Evolutionary conservation across 139 green algal species (phyloP).

Genomic region (Chlorella sp.): DNA sequence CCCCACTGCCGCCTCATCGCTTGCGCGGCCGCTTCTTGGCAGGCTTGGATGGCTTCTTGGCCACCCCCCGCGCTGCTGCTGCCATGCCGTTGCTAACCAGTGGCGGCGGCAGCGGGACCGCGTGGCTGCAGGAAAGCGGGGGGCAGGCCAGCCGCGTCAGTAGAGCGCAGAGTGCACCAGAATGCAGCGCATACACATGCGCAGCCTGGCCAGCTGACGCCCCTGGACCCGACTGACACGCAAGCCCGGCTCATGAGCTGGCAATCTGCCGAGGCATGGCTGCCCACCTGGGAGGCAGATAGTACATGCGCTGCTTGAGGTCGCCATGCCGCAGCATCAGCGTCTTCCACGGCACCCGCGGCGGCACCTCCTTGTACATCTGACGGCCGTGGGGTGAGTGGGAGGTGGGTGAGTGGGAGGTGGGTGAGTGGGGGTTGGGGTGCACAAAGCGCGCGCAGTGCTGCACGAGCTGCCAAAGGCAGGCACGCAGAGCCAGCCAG

Average conservation of each 20-base stretch:
- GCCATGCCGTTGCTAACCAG: constrained; percentile 1
- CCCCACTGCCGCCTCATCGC: constrained; percentile 17
- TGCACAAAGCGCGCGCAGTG: too few relatives aligned
- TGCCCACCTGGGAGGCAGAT: constrained; percentile 42
- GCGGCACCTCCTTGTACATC: constrained; percentile 86
- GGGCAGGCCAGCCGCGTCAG: not conserved
- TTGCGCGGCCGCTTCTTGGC: constrained; percentile 41
- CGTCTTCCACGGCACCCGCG: constrained; percentile 50
- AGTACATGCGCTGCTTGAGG: constrained; percentile 76
- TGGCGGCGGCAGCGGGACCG: not conserved
- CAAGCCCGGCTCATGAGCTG: too few relatives aligned
- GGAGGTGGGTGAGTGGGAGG: not conserved
- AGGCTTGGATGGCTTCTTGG: constrained; percentile 33
- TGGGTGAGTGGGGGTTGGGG: not conserved
- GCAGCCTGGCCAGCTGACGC: too few relatives aligned
- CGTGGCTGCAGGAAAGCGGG: not conserved
- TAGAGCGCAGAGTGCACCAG: not conserved
- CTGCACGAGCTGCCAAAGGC: too few relatives aligned
- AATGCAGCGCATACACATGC: too few relatives aligned
- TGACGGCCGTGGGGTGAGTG: constrained; percentile 34
- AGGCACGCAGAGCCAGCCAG: too few relatives aligned
- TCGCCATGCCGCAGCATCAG: constrained; percentile 75
- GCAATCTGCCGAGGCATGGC: too few relatives aligned
- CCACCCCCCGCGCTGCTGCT: not conserved
- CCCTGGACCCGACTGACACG: too few relatives aligned